A percentile compares a stretch with the other conserved stretches of the same genome.
Conservation (phyloP, 2,329 filamentous ascomycete species). For the Chaetomium olivaceum region DNA sequence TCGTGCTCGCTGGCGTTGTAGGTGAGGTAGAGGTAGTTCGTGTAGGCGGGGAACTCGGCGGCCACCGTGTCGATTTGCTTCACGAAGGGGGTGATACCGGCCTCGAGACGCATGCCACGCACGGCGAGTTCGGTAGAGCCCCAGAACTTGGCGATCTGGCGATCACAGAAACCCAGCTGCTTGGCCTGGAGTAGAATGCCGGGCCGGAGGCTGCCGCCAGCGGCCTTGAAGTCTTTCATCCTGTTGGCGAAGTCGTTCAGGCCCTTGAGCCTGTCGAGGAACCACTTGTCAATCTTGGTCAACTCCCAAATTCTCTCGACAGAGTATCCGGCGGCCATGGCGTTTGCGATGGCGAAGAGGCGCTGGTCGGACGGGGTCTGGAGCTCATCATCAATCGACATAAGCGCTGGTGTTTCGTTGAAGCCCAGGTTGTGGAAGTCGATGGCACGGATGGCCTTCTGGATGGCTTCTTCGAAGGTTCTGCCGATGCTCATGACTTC, state of each 20-base stretch:
- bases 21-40: conserved; percentile 95
- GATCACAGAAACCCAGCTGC: conserved; percentile 90
- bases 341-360: conserved; percentile 95
- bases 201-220: conserved; percentile 63
- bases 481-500: conserved; percentile 98
- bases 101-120: conserved; percentile 78
- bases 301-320: conserved; percentile 98
- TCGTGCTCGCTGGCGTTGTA: conserved; percentile 92
- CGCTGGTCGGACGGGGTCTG: conserved; percentile 98
- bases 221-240: conserved; percentile 67
- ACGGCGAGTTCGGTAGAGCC: conserved; percentile 92
- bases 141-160: conserved; percentile 91
- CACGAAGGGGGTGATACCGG: conserved; percentile 82
- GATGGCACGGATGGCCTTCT: conserved; percentile 94
- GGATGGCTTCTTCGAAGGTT: conserved; percentile 96
- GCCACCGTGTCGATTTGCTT: conserved; percentile 99
- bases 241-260: conserved; percentile 84
- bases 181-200: conserved; percentile 80
- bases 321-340: conserved; percentile 90
- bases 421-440: conserved; percentile 96
- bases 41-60: conserved; percentile 90
- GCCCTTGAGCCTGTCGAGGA: conserved; percentile 86
- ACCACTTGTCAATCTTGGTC: conserved; percentile 99
- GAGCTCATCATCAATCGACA: conserved; percentile 93
- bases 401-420: conserved; percentile 85